Base-by-base conservation (phyloP, 441 rosid species). In the Kokia cookei region DNA sequence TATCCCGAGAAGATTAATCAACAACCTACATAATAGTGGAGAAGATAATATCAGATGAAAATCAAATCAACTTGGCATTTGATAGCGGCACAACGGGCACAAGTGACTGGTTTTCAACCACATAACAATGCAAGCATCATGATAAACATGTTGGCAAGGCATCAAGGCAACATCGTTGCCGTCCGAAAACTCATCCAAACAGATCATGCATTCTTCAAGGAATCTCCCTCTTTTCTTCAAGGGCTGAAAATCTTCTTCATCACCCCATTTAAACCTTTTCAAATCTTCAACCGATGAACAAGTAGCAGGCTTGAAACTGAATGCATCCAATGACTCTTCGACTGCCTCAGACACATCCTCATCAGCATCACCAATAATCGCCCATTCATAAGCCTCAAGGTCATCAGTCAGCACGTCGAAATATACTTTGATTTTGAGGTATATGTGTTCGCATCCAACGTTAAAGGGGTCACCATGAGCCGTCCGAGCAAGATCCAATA, bases 91-190 rank as follows among this genome's bases (percentile, higher is more conserved):
- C 29, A 79, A 26, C 2, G 82, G 77, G 40, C 82, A 76, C 72
- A 68, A 51, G 17, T 59, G 69, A 66, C 78, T 79, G 0, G 76
- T 58, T 59, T 75, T 51, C 5, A 79, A 73, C 77, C 82, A 79
- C n/a, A 15, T 66, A 9, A 73, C 57, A 12, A 55, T 47, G 51
- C 79, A 79, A n/a, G 50, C 67, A 6, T 40, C 54, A 45, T 79
- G 82, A 19, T 62, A 73, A 48, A 62, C 45, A 80, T 80, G 79
- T 3, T 72, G 75, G 48, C 77, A 79, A 43, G 74, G 77, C 79
- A 79, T 10, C 43, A 26, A 11, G 11, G n/a, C 54, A 27, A 73
- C 15, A 69, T 70, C 65, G 2, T 42, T 57, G 43, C 37, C 69
- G 11, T 29, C 65, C 59, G 11, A 47, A 1, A 75, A 13, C 48